Evolutionary conservation across 257 asterid genomes (phyloP).

Genomic region (Ilex asprella): DNA sequence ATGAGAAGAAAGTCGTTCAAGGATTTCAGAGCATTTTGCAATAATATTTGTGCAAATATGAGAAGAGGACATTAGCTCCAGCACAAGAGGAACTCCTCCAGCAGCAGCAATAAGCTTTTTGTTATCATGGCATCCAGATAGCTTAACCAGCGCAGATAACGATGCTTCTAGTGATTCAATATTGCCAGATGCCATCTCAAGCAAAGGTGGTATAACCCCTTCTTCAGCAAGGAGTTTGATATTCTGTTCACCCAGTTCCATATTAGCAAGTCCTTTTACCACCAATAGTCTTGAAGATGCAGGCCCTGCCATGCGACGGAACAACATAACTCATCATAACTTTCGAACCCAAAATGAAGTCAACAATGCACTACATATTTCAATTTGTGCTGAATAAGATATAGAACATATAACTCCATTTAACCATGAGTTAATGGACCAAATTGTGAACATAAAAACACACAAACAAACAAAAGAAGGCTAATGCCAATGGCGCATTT

Average conservation of each 20-base stretch:
- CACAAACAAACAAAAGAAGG: too few species aligned
- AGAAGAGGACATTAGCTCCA: constrained; percentile 34
- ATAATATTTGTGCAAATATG: constrained; percentile 21
- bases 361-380: too few species aligned
- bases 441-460: too few species aligned
- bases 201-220: constrained; percentile 37
- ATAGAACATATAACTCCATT: too few species aligned
- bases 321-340: too few species aligned
- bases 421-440: too few species aligned
- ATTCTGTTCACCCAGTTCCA: constrained; percentile 40
- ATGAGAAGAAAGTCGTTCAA: constrained; percentile 37
- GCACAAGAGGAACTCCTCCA: constrained; percentile 36
- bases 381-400: too few species aligned
- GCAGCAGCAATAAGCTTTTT: constrained; percentile 38
- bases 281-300: constrained; percentile 31
- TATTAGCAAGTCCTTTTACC: constrained; percentile 36
- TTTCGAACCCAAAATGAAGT: too few species aligned
- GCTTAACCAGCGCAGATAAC: constrained; percentile 35
- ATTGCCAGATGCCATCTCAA: constrained; percentile 48
- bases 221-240: constrained; percentile 38
- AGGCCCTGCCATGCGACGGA: constrained; percentile 32
- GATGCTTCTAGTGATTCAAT: constrained; percentile 42
- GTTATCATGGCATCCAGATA: constrained; percentile 30
- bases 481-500: too few species aligned
- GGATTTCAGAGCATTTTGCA: constrained; percentile 42